These are phyloP conservation scores for Boletus vinaceobasis DNA, from an alignment of 768 basidiomycete species.

Conservation along the genomic window DNA sequence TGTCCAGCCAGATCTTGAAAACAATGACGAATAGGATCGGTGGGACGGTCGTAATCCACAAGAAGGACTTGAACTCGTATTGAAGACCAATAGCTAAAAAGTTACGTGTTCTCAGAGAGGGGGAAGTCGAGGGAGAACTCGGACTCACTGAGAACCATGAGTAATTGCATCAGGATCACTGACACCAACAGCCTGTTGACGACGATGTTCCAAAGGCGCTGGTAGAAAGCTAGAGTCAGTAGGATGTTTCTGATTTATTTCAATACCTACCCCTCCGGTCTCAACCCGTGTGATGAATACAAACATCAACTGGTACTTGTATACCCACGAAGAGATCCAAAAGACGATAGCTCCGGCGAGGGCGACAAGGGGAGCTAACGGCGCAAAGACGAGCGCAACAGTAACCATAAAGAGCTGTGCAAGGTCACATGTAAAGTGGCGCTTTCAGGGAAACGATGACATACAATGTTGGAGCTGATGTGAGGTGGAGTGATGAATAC, in stretches of 20 bases:
- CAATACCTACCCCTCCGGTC: slow-evolving; percentile 77
- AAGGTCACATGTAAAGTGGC: slow-evolving; percentile 5
- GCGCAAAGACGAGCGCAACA: slow-evolving; percentile 93
- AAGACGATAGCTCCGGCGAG: slow-evolving; percentile 82
- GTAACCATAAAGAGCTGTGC: slow-evolving; percentile 79
- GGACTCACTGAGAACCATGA: slow-evolving; percentile 81
- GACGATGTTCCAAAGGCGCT: slow-evolving; percentile 94
- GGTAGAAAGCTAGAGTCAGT: neutral
- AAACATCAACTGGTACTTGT: slow-evolving; percentile 98
- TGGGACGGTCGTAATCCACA: slow-evolving; percentile 83
- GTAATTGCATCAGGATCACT: slow-evolving; percentile 80
- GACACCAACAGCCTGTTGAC: slow-evolving; percentile 82
- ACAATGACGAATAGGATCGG: slow-evolving; percentile 72
- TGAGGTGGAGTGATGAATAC: neutral
- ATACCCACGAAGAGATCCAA: slow-evolving; percentile 83
- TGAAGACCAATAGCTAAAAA: slow-evolving; percentile 79
- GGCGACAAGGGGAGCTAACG: slow-evolving; percentile 86
- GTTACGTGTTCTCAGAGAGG: neutral
- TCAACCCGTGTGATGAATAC: slow-evolving; percentile 87
- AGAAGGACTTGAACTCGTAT: slow-evolving; percentile 65
- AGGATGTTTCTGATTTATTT: neutral
- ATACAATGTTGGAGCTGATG: slow-evolving; percentile 53
- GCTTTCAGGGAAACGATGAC: slow-evolving; percentile 16
- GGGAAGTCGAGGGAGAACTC: neutral
- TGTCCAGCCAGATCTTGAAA: slow-evolving; percentile 85